phyloP scores from a whole-genome alignment of 2,329 filamentous ascomycete species.

The Helotiales sp. region DNA sequence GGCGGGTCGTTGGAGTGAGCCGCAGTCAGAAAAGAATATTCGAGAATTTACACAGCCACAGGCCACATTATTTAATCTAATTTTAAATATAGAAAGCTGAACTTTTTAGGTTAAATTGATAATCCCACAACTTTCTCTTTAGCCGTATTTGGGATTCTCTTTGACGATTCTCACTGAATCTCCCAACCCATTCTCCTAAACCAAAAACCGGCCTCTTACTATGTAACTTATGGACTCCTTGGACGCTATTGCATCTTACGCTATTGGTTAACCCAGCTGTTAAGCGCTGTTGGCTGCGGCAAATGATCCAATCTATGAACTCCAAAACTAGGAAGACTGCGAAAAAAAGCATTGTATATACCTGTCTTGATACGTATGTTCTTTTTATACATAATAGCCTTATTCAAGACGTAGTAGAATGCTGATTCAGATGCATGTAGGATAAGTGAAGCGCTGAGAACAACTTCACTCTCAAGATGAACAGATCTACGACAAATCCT shows the following conservation, averaged over 20 bases:
- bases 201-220: background rate
- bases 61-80: too few relatives aligned
- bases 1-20: too few relatives aligned
- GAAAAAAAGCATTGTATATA: background rate
- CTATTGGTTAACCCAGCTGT: background rate
- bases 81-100: background rate
- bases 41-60: background rate
- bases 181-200: background rate
- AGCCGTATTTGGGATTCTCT: background rate
- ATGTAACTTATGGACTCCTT: background rate
- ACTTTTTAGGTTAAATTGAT: background rate
- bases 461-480: background rate
- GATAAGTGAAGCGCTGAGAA: background rate
- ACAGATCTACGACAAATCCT: background rate
- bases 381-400: background rate
- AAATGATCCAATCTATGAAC: background rate
- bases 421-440: background rate
- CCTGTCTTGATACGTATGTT: background rate
- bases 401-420: constrained; percentile 1
- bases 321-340: background rate
- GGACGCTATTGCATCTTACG: background rate
- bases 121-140: background rate
- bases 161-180: background rate
- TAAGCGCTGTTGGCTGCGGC: background rate
- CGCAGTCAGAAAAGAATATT: background rate